Conservation (phyloP, 768 basidiomycete genomes). For the Rhizopogon vesiculosus region DNA sequence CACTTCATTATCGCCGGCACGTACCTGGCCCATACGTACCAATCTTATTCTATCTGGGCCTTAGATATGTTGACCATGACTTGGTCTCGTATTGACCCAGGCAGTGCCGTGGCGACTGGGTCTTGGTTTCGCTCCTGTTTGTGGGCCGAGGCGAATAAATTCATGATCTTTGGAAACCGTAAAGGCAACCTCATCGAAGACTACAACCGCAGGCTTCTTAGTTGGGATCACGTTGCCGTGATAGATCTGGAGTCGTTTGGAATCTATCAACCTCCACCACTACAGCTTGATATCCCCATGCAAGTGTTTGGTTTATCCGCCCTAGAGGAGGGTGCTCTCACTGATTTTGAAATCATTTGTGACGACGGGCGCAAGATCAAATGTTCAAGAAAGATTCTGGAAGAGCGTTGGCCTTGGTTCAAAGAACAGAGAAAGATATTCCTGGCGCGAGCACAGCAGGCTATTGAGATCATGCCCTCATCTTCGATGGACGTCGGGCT, state of each 20-base stretch:
- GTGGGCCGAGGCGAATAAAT: slow-evolving; percentile 80
- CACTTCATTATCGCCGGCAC: slow-evolving; percentile 94
- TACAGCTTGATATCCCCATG: slow-evolving; percentile 61
- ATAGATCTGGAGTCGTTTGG: slow-evolving; percentile 94
- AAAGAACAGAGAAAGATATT: slow-evolving; percentile 61
- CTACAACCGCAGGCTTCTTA: slow-evolving; percentile 85
- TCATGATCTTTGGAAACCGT: slow-evolving; percentile 88
- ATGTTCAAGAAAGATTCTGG: slow-evolving; percentile 80
- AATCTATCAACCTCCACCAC: slow-evolving; percentile 83
- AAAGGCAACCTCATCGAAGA: slow-evolving; percentile 87
- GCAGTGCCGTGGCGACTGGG: slow-evolving; percentile 77
- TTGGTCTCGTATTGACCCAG: slow-evolving; percentile 88
- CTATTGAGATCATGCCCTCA: slow-evolving; percentile 54
- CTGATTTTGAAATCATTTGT: slow-evolving; percentile 91
- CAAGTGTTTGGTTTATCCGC: slow-evolving; percentile 83
- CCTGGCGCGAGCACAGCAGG: slow-evolving; percentile 49
- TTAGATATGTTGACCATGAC: slow-evolving; percentile 79
- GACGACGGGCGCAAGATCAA: slow-evolving; percentile 82
- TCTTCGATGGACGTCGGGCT: slow-evolving; percentile 60
- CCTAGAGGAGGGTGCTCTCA: slow-evolving; percentile 73
- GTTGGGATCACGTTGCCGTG: slow-evolving; percentile 89
- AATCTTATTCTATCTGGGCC: slow-evolving; percentile 96
- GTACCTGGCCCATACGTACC: slow-evolving; percentile 90
- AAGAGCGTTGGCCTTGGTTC: slow-evolving; percentile 97
- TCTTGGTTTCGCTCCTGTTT: slow-evolving; percentile 95